phyloP scores from a whole-genome alignment of 1,139 yeast species.

The Arxiozyma telluris region DNA sequence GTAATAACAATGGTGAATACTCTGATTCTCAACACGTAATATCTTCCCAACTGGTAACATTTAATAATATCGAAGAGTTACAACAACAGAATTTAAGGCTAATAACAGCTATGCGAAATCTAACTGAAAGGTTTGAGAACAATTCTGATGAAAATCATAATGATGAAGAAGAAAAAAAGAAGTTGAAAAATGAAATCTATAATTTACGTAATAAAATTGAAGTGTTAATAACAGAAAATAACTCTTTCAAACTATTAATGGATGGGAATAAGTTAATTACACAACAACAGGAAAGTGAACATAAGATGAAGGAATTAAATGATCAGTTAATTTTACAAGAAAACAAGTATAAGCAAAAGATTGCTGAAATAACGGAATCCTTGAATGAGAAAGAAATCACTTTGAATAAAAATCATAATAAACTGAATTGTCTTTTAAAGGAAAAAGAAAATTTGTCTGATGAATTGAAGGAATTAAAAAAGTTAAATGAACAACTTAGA shows the following conservation, averaged over 20 bases:
- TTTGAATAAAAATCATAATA: constrained; percentile 29
- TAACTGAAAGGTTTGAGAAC: constrained; percentile 44
- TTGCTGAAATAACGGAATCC: not conserved
- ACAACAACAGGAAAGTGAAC: not conserved
- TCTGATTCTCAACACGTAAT: constrained; percentile 67
- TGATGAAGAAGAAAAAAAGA: not conserved
- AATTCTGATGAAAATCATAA: constrained; percentile 31
- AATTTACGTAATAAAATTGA: constrained; percentile 3
- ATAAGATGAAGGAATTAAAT: constrained; percentile 44
- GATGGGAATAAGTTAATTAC: not conserved
- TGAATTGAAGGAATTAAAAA: constrained; percentile 31
- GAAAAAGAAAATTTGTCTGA: constrained; percentile 36
- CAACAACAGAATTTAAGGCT: constrained; percentile 69
- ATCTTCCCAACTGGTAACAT: constrained; percentile 63
- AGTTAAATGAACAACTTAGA: constrained; percentile 30
- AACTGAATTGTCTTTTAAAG: constrained; percentile 23
- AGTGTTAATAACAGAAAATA: constrained; percentile 24
- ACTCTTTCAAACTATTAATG: constrained; percentile 4
- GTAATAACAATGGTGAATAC: constrained; percentile 26
- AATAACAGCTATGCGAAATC: constrained; percentile 53
- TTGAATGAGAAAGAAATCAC: not conserved
- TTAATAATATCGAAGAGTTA: constrained; percentile 56
- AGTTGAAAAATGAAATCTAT: constrained; percentile 9
- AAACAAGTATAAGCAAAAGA: constrained; percentile 20
- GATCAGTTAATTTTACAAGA: not conserved